phyloP scores from a whole-genome alignment of 2,329 filamentous ascomycete genomes.

The Fusarium chlamydosporum region DNA sequence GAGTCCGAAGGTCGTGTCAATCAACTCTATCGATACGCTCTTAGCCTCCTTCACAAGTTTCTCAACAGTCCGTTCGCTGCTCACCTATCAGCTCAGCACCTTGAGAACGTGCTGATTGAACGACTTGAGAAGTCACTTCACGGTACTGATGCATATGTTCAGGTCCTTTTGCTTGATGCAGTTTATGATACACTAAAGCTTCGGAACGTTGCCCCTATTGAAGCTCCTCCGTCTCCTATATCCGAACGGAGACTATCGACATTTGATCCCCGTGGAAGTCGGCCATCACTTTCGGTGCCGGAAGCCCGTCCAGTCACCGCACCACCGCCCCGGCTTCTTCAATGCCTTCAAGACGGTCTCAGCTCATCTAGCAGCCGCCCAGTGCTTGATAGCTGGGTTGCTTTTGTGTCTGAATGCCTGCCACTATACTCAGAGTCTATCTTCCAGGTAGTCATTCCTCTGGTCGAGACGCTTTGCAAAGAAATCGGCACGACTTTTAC shows the following conservation, averaged over 20 bases:
- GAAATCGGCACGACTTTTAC: conserved; percentile 82
- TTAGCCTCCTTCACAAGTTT: conserved; percentile 79
- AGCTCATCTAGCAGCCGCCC: conserved; percentile 79
- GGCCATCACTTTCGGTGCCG: conserved; percentile 56
- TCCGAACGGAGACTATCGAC: conserved; percentile 63
- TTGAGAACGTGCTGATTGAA: conserved; percentile 80
- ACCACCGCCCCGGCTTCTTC: conserved; percentile 80
- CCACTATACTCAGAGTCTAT: conserved; percentile 87
- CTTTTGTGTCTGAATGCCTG: conserved; percentile 85
- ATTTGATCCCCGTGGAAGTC: conserved; percentile 59
- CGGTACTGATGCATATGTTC: conserved; percentile 76
- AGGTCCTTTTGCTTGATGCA: conserved; percentile 84
- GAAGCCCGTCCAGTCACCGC: conserved; percentile 54
- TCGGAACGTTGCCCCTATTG: conserved; percentile 60
- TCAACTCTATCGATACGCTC: conserved; percentile 77
- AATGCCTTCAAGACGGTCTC: conserved; percentile 86
- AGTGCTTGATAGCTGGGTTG: conserved; percentile 92
- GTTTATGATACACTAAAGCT: conserved; percentile 81
- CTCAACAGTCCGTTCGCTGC: conserved; percentile 73
- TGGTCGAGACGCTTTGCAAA: conserved; percentile 89
- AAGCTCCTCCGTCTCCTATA: conserved; percentile 60
- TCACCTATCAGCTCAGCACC: conserved; percentile 71
- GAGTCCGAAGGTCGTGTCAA: conserved; percentile 64
- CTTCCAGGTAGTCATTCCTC: conserved; percentile 89
- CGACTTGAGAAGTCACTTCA: conserved; percentile 73